These are phyloP conservation scores for Zygosaccharomyces sapae DNA, from an alignment of 1,139 yeast species.

Conservation along the genomic window DNA sequence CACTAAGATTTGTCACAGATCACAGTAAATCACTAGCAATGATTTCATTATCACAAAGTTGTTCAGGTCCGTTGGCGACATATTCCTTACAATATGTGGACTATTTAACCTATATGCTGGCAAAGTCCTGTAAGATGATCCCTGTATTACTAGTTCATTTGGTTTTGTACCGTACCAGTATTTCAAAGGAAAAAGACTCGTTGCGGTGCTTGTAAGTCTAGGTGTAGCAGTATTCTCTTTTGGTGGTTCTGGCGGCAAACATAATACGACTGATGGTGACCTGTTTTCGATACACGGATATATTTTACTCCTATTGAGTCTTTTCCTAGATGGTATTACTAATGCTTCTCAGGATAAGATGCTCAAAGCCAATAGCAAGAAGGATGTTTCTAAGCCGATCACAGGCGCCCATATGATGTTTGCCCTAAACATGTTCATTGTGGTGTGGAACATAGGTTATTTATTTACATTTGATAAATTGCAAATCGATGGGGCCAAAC, in stretches of 20 bases:
- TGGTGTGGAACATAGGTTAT: slow-evolving; percentile 43
- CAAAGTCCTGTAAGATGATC: slow-evolving; percentile 87
- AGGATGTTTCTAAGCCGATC: slow-evolving; percentile 54
- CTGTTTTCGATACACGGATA: slow-evolving; percentile 49
- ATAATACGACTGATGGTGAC: slow-evolving; percentile 25
- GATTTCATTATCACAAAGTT: slow-evolving; percentile 72
- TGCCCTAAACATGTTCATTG: slow-evolving; percentile 52
- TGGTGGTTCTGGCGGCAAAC: slow-evolving; percentile 30
- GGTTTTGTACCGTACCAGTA: slow-evolving; percentile 63
- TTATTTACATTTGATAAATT: slow-evolving; percentile 29
- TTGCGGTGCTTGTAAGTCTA: slow-evolving; percentile 67
- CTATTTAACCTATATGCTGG: slow-evolving; percentile 76
- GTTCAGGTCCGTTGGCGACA: slow-evolving; percentile 79
- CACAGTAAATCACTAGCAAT: slow-evolving; percentile 45
- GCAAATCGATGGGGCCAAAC: slow-evolving; percentile 21
- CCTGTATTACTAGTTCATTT: slow-evolving; percentile 88
- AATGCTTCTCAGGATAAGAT: slow-evolving; percentile 90
- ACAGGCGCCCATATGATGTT: slow-evolving; percentile 89
- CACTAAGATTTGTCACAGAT: slow-evolving; percentile 29
- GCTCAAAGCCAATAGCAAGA: slow-evolving; percentile 43
- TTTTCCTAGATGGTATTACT: slow-evolving; percentile 84
- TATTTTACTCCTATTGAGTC: slow-evolving; percentile 52
- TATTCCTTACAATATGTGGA: slow-evolving; percentile 76
- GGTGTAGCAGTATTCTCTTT: slow-evolving; percentile 83
- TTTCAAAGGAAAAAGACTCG: slow-evolving; percentile 73